Evolutionary conservation across 192 early-diverging fungal species (phyloP).

Genomic region (Polychytrium aggregatum): DNA sequence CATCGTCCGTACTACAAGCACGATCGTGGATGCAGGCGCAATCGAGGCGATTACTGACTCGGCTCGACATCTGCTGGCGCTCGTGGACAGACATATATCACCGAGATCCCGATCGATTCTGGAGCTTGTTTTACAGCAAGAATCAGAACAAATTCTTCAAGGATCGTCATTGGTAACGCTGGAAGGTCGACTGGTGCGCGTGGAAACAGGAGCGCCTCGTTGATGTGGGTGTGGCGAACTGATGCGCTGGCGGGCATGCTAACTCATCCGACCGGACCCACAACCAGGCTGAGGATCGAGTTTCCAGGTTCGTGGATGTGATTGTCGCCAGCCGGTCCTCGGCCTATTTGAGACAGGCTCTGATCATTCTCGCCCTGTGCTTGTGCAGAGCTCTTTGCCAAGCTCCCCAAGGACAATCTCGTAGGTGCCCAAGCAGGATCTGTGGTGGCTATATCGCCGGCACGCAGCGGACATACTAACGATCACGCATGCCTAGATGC

Average conservation of each 20-base stretch:
- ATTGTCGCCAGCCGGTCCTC: no score
- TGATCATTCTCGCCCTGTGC: no score
- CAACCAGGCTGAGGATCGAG: constrained; percentile 24
- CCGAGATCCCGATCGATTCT: constrained; percentile 35
- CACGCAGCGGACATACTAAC: no score
- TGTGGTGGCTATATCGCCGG: no score
- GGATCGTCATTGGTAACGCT: constrained; percentile 48
- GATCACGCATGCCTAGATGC: constrained; percentile 1
- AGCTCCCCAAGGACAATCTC: constrained; percentile 13
- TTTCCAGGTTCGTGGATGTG: constrained; percentile 29
- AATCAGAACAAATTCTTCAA: constrained; percentile 51
- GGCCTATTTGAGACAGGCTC: no score
- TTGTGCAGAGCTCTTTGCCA: no score
- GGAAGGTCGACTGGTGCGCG: no score
- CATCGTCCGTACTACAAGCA: constrained; percentile 7
- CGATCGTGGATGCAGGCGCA: neutral
- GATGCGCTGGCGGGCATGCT: no score
- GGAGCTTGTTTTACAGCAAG: constrained; percentile 48
- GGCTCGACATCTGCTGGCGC: no score
- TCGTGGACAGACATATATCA: constrained; percentile 42
- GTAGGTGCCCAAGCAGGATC: no score
- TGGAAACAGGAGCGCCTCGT: no score
- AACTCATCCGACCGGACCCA: neutral
- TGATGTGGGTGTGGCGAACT: no score
- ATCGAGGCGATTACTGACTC: neutral